These are phyloP conservation scores for Ceraceosorus bombacis DNA, from an alignment of 1,284 basidiomycete genomes.

Conservation along the genomic window DNA sequence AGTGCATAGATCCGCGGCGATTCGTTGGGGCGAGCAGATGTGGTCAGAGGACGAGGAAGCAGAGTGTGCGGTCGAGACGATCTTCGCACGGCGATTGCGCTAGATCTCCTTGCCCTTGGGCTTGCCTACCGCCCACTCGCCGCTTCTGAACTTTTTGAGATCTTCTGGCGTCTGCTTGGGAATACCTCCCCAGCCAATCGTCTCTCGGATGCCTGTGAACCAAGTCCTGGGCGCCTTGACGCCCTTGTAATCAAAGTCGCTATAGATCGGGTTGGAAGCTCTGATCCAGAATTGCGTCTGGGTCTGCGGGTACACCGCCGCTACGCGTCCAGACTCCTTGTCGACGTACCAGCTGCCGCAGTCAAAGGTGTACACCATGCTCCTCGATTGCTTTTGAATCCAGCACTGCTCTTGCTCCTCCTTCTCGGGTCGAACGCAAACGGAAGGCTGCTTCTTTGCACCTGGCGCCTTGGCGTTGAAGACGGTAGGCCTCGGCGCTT, in stretches of 20 bases:
- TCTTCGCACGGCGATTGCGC: not conserved
- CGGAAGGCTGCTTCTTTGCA: not conserved
- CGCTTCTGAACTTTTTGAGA: not conserved
- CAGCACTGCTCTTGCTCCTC: not conserved
- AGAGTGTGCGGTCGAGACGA: no score
- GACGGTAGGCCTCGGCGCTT: constrained; percentile 16
- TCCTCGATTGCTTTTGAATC: not conserved
- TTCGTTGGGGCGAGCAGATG: no score
- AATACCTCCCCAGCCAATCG: not conserved
- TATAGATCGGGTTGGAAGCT: not conserved
- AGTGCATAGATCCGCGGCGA: no score
- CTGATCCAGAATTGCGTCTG: not conserved
- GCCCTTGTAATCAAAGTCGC: not conserved
- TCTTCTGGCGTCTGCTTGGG: not conserved
- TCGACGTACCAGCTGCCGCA: constrained; percentile 42
- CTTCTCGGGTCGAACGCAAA: not conserved
- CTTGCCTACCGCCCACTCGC: not conserved
- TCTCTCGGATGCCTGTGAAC: not conserved
- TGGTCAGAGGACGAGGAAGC: no score
- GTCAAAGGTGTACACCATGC: not conserved
- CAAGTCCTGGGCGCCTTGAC: not conserved
- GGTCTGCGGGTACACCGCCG: constrained; percentile 29
- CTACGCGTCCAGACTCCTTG: constrained; percentile 26
- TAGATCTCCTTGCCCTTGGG: not conserved
- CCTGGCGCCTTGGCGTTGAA: constrained; percentile 5